phyloP scores from a whole-genome alignment of 2,329 filamentous ascomycete genomes.

The Dactylellina parvicollis region DNA sequence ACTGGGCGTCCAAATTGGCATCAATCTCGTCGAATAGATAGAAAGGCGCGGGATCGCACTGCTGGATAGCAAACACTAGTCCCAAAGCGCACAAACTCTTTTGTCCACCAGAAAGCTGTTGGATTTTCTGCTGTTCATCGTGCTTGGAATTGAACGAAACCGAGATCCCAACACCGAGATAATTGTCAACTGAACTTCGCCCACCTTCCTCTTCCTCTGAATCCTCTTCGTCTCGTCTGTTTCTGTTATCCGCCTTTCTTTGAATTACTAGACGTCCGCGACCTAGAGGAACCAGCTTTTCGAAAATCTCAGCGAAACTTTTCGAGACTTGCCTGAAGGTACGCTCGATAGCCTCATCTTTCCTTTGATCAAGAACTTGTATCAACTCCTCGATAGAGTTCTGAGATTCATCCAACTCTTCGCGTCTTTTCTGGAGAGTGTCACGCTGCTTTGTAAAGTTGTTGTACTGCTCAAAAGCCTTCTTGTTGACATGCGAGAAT shows the following conservation, averaged over 20 bases:
- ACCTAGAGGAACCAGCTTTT: slow-evolving; percentile 92
- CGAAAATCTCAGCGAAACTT: slow-evolving; percentile 92
- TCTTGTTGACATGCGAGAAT: slow-evolving; percentile 98
- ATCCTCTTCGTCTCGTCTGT: slow-evolving; percentile 70
- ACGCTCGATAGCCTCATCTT: slow-evolving; percentile 96
- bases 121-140: slow-evolving; percentile 96
- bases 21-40: slow-evolving; percentile 99
- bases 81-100: slow-evolving; percentile 94
- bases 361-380: slow-evolving; percentile 88
- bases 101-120: slow-evolving; percentile 95
- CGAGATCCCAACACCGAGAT: slow-evolving; percentile 93
- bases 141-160: slow-evolving; percentile 99
- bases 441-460: slow-evolving; percentile 94
- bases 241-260: slow-evolving; percentile 74
- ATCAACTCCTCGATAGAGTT: slow-evolving; percentile 91
- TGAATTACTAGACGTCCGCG: slow-evolving; percentile 93
- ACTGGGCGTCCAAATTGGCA: slow-evolving; percentile 94
- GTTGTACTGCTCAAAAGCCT: slow-evolving; percentile 98
- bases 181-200: slow-evolving; percentile 80
- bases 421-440: slow-evolving; percentile 80
- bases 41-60: slow-evolving; percentile 95
- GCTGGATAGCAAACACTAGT: slow-evolving; percentile 97
- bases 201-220: slow-evolving; percentile 70
- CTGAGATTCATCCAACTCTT: slow-evolving; percentile 87
- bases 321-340: slow-evolving; percentile 98